Evolutionary conservation across 2,329 filamentous ascomycete genomes (phyloP).

Genomic region (Tolypocladium ophioglossoides): DNA sequence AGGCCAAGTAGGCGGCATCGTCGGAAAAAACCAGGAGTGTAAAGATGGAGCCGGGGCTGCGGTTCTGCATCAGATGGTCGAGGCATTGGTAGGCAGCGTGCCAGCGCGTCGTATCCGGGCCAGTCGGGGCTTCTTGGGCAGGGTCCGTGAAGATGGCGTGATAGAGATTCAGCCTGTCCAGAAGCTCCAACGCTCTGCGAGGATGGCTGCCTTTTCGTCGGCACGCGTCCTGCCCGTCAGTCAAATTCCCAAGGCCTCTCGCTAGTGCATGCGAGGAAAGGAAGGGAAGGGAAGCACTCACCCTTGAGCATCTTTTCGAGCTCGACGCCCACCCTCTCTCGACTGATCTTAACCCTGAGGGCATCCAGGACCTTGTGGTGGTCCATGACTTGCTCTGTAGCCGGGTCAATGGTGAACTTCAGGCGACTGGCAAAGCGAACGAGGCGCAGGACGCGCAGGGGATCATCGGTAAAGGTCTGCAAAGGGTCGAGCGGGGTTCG

Average conservation of each 20-base stretch:
- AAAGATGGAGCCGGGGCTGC: conserved; percentile 36
- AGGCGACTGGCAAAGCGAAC: conserved; percentile 86
- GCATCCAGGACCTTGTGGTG: conserved; percentile 68
- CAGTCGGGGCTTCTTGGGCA: conserved; percentile 35
- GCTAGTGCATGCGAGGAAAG: neutral
- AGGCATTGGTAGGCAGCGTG: conserved; percentile 53
- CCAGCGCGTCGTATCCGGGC: conserved; percentile 52
- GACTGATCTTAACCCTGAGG: conserved; percentile 79
- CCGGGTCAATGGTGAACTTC: conserved; percentile 63
- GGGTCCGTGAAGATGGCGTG: conserved; percentile 65
- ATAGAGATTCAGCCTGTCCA: conserved; percentile 59
- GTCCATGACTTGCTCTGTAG: conserved; percentile 63
- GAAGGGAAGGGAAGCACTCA: neutral
- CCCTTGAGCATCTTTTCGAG: conserved; percentile 25
- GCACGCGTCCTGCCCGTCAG: no score
- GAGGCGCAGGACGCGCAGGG: conserved; percentile 73
- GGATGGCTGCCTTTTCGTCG: conserved; percentile 42
- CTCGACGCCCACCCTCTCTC: conserved; percentile 80
- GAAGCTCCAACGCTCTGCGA: conserved; percentile 48
- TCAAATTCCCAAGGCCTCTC: neutral
- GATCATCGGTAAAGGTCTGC: conserved; percentile 91
- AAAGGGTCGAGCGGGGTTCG: conserved; percentile 78
- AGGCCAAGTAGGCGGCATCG: conserved; percentile 61
- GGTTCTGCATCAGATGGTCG: conserved; percentile 33
- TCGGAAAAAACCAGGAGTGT: conserved; percentile 47